phyloP scores from a whole-genome alignment of 148 eudicot genomes.

The Chenopodium suecicum region DNA sequence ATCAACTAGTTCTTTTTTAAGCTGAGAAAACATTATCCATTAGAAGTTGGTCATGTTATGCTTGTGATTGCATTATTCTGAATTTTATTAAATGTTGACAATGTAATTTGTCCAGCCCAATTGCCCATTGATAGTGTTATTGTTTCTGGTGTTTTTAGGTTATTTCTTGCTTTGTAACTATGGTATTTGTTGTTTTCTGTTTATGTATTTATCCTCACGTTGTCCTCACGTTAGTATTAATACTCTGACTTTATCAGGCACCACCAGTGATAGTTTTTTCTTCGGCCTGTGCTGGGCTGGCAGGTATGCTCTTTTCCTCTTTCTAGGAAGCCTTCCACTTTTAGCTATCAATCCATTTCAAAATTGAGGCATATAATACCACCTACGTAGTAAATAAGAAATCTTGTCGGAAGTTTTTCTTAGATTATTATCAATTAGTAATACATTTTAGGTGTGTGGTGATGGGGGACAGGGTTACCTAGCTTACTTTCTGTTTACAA shows the following conservation, averaged over 20 bases:
- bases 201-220: not conserved
- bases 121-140: not conserved
- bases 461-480: no score
- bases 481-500: constrained; percentile 1
- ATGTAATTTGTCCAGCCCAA: not conserved
- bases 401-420: not conserved
- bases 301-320: constrained; percentile 46
- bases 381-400: no score
- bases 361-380: no score
- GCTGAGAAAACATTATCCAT: not conserved
- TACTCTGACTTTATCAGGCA: constrained; percentile 44
- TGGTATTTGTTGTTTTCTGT: not conserved
- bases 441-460: no score
- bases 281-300: constrained; percentile 90
- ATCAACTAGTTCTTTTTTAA: not conserved
- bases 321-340: not conserved
- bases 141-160: not conserved
- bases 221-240: not conserved
- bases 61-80: not conserved
- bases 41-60: not conserved
- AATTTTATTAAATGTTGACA: not conserved
- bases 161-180: not conserved
- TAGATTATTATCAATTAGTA: no score
- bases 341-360: not conserved
- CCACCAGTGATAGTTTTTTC: constrained; percentile 94